These are phyloP conservation scores for Dioscorea zingiberensis DNA, from an alignment of 106 monocot genomes.

Conservation along the genomic window DNA sequence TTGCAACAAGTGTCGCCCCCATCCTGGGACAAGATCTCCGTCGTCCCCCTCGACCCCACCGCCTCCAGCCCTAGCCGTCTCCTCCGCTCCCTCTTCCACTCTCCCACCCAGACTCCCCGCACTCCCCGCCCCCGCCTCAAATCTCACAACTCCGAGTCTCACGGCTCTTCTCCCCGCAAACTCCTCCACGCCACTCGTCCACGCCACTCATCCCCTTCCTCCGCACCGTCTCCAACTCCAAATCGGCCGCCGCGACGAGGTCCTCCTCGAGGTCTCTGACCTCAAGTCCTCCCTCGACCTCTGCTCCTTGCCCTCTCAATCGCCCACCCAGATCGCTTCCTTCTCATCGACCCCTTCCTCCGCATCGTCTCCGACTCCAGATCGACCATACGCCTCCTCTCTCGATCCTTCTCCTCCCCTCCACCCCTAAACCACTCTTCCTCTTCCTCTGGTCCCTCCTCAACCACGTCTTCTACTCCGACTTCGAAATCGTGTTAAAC, in stretches of 20 bases:
- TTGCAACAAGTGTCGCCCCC: constrained; percentile 76
- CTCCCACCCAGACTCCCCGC: constrained; percentile 9
- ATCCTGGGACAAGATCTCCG: constrained; percentile 38
- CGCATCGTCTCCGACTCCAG: constrained; percentile 46
- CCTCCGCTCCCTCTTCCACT: constrained; percentile 37
- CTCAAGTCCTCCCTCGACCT: constrained; percentile 19
- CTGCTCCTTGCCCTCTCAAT: background rate
- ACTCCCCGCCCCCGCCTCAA: constrained; percentile 12
- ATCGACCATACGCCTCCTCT: constrained; percentile 43
- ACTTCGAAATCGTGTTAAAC: constrained; percentile 37
- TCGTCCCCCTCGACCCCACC: constrained; percentile 32
- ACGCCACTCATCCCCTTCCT: constrained; percentile 46
- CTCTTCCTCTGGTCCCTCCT: constrained; percentile 48
- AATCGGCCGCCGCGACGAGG: constrained; percentile 53
- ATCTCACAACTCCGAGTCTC: constrained; percentile 26
- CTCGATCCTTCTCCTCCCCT: constrained; percentile 31
- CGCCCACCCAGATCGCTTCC: background rate
- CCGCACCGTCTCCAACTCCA: constrained; percentile 78
- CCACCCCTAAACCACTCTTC: background rate
- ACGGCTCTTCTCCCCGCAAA: constrained; percentile 59
- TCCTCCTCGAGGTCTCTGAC: constrained; percentile 30
- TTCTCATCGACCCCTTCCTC: constrained; percentile 46
- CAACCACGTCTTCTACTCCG: constrained; percentile 65
- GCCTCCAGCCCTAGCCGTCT: constrained; percentile 13
- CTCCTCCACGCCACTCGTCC: constrained; percentile 57